Conservation (phyloP, 1,284 basidiomycete genomes). For the Boletus mariae region DNA sequence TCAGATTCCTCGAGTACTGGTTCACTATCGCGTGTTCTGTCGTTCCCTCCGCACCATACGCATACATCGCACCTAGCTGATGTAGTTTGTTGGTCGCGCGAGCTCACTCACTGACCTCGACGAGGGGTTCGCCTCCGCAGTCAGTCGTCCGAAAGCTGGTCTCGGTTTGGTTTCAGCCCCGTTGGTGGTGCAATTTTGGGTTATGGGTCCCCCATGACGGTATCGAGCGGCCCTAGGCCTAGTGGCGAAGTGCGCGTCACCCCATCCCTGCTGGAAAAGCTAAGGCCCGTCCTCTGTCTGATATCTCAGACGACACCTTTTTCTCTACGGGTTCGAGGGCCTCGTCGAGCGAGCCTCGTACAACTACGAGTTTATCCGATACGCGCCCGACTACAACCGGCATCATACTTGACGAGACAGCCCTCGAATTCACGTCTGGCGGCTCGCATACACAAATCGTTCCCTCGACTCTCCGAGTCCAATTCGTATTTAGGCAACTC, state of each 20-base stretch:
- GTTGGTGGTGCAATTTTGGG: constrained; percentile 8
- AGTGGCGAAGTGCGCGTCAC: constrained; percentile 48
- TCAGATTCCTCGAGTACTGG: no score
- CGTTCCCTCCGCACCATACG: constrained; percentile 50
- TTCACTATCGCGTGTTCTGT: constrained; percentile 20
- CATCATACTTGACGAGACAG: no score
- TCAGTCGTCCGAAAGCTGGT: constrained; percentile 43
- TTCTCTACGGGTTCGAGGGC: constrained; percentile 47
- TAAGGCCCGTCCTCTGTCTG: constrained; percentile 37
- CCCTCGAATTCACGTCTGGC: no score
- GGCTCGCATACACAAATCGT: no score
- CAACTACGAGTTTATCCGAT: constrained; percentile 19
- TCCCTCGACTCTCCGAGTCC: no score
- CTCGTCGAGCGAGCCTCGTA: constrained; percentile 25
- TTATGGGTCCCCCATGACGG: no score
- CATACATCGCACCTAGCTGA: constrained; percentile 67
- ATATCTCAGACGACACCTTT: constrained; percentile 56
- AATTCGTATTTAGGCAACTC: no score
- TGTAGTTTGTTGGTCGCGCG: constrained; percentile 58
- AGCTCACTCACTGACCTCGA: constrained; percentile 75
- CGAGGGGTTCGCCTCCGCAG: constrained; percentile 55
- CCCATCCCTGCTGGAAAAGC: constrained; percentile 53
- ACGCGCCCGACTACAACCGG: no score
- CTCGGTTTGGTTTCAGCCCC: constrained; percentile 44
- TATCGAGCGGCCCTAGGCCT: no score